Evolutionary conservation across 2,329 filamentous ascomycete species (phyloP).

Genomic region (Graphium sp.): DNA sequence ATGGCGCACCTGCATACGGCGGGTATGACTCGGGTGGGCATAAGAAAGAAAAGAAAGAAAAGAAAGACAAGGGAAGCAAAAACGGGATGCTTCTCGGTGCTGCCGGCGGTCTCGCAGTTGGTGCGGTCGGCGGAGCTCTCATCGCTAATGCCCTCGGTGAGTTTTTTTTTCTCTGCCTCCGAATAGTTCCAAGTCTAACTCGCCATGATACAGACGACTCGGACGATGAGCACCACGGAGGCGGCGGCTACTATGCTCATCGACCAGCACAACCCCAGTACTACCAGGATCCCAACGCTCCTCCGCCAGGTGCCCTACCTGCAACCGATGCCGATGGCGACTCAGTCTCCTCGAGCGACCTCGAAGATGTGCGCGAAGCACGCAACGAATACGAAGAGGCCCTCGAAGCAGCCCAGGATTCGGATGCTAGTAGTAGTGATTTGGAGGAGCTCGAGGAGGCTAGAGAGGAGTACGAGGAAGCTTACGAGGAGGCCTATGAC

Average conservation of each 20-base stretch:
- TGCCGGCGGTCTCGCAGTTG: constrained; percentile 39
- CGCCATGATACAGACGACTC: constrained; percentile 9
- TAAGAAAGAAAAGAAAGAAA: constrained; percentile 9
- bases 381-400: constrained; percentile 25
- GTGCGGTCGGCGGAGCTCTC: constrained; percentile 38
- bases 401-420: constrained; percentile 18
- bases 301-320: constrained; percentile 19
- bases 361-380: constrained; percentile 22
- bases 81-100: constrained; percentile 40
- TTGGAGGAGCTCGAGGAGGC: constrained; percentile 34
- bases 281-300: constrained; percentile 8
- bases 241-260: constrained; percentile 1
- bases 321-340: constrained; percentile 21
- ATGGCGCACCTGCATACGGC: constrained; percentile 5
- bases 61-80: constrained; percentile 24
- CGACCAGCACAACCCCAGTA: not conserved
- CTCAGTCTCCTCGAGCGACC: constrained; percentile 22
- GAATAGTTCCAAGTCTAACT: constrained; percentile 4
- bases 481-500: constrained; percentile 25
- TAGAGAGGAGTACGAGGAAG: constrained; percentile 29
- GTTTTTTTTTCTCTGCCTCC: constrained; percentile 9
- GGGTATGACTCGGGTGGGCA: constrained; percentile 9
- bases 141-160: constrained; percentile 38
- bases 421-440: constrained; percentile 31
- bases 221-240: constrained; percentile 7